A percentile compares a stretch with the other conserved stretches of the same genome.
These are phyloP conservation scores for Thinopyrum elongatum DNA, from an alignment of 176 grass and related monocot genomes.

Conservation along the genomic window DNA sequence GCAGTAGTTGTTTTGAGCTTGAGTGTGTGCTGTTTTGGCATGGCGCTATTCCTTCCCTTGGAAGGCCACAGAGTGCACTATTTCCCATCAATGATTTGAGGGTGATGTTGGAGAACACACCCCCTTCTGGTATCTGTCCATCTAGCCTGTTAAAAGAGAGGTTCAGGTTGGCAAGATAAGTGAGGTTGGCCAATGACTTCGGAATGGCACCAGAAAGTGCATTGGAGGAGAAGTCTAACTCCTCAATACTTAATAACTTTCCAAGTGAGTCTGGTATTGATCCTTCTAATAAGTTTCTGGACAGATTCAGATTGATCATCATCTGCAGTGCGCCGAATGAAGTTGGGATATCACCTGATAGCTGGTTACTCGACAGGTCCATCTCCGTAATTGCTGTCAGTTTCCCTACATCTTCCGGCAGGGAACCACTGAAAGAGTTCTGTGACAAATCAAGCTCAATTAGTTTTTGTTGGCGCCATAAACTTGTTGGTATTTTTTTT, in stretches of 20 bases:
- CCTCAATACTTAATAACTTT: neutral
- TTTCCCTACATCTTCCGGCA: neutral
- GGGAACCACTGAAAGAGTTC: neutral
- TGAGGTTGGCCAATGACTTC: slow-evolving; percentile 2
- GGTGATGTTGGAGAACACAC: slow-evolving; percentile 44
- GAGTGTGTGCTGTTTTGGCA: slow-evolving; percentile 14
- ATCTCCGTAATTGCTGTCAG: neutral
- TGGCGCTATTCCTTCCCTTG: slow-evolving; percentile 18
- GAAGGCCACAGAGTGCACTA: slow-evolving; percentile 31
- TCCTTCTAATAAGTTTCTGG: neutral
- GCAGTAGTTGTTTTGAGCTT: neutral
- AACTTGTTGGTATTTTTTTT: neutral
- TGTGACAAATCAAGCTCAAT: neutral
- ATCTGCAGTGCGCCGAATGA: neutral
- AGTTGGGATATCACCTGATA: slow-evolving; percentile 32
- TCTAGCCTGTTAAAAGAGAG: slow-evolving; percentile 16
- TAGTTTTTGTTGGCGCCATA: neutral
- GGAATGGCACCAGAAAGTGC: neutral
- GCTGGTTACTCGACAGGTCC: slow-evolving; percentile 21
- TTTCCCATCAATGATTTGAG: slow-evolving; percentile 49
- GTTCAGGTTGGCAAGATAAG: neutral
- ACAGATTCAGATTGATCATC: neutral
- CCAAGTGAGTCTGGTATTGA: slow-evolving; percentile 1
- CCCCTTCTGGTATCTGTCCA: slow-evolving; percentile 30
- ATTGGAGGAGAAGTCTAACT: neutral